Conservation (phyloP, 441 rosid species). For the Cnidoscolus chayamansa region DNA sequence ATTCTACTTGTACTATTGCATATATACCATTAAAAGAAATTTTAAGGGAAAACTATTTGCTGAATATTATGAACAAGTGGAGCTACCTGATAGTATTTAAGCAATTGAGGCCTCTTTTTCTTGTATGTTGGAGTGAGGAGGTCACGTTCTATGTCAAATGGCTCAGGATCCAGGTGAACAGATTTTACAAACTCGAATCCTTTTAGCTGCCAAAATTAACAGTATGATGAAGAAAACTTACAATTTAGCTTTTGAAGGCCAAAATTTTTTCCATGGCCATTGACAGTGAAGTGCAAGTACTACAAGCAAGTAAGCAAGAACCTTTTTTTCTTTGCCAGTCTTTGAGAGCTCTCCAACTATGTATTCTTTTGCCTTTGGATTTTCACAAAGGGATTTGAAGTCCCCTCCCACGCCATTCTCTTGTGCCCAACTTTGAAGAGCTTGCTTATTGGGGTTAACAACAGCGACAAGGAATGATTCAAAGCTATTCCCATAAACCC, state of each 20-base stretch:
- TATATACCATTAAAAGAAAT: neutral
- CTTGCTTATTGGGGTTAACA: slow-evolving; percentile 57
- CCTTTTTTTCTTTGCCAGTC: slow-evolving; percentile 75
- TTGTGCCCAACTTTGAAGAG: slow-evolving; percentile 75
- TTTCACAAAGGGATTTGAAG: slow-evolving; percentile 61
- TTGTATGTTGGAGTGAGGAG: slow-evolving; percentile 92
- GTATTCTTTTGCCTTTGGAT: slow-evolving; percentile 58
- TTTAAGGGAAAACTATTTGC: no score
- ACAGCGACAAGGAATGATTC: slow-evolving; percentile 82
- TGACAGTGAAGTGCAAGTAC: neutral
- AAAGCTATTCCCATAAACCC: slow-evolving; percentile 96
- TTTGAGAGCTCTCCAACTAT: slow-evolving; percentile 62
- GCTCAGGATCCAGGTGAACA: slow-evolving; percentile 77
- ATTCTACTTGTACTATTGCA: neutral
- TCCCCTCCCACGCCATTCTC: slow-evolving; percentile 61
- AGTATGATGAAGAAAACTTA: neutral
- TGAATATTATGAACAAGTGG: neutral
- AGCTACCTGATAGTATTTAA: slow-evolving; percentile 74
- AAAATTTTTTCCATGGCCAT: neutral
- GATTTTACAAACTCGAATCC: slow-evolving; percentile 80
- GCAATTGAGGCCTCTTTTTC: slow-evolving; percentile 93
- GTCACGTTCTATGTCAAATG: slow-evolving; percentile 84
- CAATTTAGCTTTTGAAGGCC: neutral
- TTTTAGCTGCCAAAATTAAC: slow-evolving; percentile 55
- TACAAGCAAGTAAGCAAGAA: slow-evolving; percentile 22